Percentiles rank a stretch among this genome's conserved stretches.
Conservation (phyloP, 495 filamentous ascomycete species). For the Talaromyces stipitatus region DNA sequence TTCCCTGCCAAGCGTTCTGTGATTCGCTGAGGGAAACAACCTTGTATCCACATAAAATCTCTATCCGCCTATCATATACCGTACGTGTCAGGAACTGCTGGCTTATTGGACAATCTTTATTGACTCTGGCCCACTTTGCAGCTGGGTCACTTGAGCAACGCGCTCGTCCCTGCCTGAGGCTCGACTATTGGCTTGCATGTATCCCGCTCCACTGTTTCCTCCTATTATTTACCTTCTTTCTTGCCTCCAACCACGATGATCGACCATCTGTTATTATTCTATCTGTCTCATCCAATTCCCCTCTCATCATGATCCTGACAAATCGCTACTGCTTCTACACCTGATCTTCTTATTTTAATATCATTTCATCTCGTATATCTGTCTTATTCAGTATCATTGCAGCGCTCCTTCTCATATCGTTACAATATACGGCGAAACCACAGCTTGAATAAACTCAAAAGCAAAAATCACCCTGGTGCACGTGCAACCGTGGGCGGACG, state of each 20-base stretch:
- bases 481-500: slow-evolving; percentile 3
- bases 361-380: background rate
- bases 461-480: too few species aligned
- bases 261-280: background rate
- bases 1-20: background rate
- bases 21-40: background rate
- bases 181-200: background rate
- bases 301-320: too few species aligned
- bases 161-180: background rate
- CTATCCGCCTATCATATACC: background rate
- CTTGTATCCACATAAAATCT: background rate
- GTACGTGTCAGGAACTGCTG: background rate
- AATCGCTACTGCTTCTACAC: background rate
- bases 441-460: background rate
- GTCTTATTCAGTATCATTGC: background rate
- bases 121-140: background rate
- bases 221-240: background rate
- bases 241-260: background rate
- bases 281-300: background rate
- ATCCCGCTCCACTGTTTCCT: background rate
- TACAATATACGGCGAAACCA: background rate
- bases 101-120: background rate
- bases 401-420: background rate
- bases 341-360: background rate
- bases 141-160: slow-evolving; percentile 1